Conservation (phyloP, 1,284 basidiomycete genomes). For the Fomitopsis pinicola region DNA sequence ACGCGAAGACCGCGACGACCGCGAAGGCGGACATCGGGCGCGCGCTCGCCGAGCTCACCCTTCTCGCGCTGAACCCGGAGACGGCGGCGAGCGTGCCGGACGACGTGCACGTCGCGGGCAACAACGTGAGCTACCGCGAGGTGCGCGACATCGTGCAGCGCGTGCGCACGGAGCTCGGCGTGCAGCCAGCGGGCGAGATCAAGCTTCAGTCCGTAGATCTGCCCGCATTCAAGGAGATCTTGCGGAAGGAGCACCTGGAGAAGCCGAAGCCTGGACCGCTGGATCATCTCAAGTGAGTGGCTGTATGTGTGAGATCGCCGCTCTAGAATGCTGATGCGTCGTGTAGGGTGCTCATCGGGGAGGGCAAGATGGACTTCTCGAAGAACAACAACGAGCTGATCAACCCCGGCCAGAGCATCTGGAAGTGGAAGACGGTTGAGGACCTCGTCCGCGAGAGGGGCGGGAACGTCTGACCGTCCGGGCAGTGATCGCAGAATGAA, state of each 20-base stretch:
- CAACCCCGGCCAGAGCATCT: conserved; percentile 22
- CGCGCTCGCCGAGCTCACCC: conserved; percentile 22
- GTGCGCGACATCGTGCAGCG: conserved; percentile 16
- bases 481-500: too few relatives aligned
- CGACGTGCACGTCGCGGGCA: conserved; percentile 20
- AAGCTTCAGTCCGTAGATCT: conserved; percentile 15
- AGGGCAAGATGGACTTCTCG: conserved; percentile 23
- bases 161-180: conserved; percentile 8
- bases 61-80: conserved; percentile 20
- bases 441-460: conserved; percentile 13
- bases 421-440: conserved; percentile 28
- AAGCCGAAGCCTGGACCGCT: conserved; percentile 6
- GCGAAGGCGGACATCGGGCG: conserved; percentile 23
- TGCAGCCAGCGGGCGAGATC: conserved; percentile 10
- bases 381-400: conserved; percentile 25
- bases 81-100: conserved; percentile 20
- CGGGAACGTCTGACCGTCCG: background rate
- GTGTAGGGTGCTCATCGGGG: conserved; percentile 21
- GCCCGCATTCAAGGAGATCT: conserved; percentile 6
- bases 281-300: conserved; percentile 6
- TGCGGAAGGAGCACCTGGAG: conserved; percentile 9
- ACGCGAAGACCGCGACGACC: conserved; percentile 16
- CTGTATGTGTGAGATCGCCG: background rate
- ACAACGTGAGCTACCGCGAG: conserved; percentile 12
- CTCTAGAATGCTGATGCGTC: background rate